Conservation (phyloP, 441 rosid species). For the Pelargonium myrrhifolium region DNA sequence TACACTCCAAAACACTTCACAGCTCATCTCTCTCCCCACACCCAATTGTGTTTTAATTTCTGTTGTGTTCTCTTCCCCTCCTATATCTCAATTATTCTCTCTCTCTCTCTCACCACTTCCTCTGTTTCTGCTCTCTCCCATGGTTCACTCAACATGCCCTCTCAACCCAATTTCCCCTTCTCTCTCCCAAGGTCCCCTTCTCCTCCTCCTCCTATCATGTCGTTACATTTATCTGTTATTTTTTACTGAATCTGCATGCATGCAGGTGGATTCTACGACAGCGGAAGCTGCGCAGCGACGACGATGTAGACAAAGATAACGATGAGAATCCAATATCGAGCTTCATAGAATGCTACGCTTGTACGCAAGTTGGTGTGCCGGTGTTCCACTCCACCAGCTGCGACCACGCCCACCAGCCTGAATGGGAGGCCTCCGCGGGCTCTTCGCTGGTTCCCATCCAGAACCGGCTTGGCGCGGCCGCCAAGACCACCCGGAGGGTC, state of each 20-base stretch:
- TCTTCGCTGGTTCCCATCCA: conserved; percentile 59
- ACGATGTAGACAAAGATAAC: background rate
- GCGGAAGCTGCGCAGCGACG: background rate
- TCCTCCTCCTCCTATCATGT: background rate
- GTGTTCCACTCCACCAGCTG: conserved; percentile 69
- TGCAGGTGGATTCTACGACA: conserved; percentile 35
- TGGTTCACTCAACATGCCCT: conserved; percentile 49
- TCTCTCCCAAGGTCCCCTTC: conserved; percentile 33
- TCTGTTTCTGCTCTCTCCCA: conserved; percentile 32
- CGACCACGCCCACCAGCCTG: conserved; percentile 49
- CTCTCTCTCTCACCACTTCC: background rate
- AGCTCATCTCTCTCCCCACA: background rate
- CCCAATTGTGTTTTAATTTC: no score
- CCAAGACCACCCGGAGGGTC: background rate
- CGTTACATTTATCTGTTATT: background rate
- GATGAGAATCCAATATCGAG: conserved; percentile 20
- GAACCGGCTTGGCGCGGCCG: background rate
- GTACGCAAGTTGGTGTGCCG: conserved; percentile 67
- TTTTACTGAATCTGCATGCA: no score
- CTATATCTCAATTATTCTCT: background rate
- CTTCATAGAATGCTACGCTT: conserved; percentile 53
- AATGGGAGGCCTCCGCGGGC: conserved; percentile 69
- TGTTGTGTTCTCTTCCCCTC: background rate
- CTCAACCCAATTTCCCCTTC: conserved; percentile 34
- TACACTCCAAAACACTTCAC: conserved; percentile 11